Evolutionary conservation across 179 eudicot genomes (phyloP), one percentile per base, ranked within the genome.

Genomic region (Heliamphora pulchella): DNA sequence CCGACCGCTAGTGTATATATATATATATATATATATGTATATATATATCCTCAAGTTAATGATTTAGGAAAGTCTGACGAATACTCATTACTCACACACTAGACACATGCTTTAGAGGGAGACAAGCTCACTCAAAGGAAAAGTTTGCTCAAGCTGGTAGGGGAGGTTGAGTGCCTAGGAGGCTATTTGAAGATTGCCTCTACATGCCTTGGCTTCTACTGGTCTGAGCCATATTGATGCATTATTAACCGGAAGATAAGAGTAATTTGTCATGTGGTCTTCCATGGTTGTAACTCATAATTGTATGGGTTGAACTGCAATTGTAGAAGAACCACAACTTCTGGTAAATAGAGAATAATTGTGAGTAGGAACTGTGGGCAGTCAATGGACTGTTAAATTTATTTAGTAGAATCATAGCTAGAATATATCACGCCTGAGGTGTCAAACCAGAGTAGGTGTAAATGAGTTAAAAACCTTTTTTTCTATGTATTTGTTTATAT

Each of bases 391-490:
- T 8, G 58, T 14, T 75, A 39, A 8, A 31, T 55, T 70, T 70
- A 17, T 75, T 15, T 51, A 41, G 53, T 47, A 71, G 75, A 39
- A 43, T 5, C n/a, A 31, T 57, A 58, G 65, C 78, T 57, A 8
- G 48, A 41, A 39, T 44, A n/a, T 8, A 1, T 43, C 3, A 43
- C 69, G n/a, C 62, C 67, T 5, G n/a, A 57, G 78, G 62, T 41
- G n/a, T 62, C n/a, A 75, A 75, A 75, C 17, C 65, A 59, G 69
- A 46, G 79, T 43, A 59, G 41, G 47, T n/a, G 15, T 6, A 17
- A 67, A 44, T 61, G 55, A 31, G 41, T n/a, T 61, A 20, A 76
- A 20, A 73, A 43, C 44, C 4, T 17, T 63, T 6, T 44, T 62
- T 51, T 44, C 11, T 14, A 44, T 43, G 50, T 17, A 44, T 3